Evolutionary conservation across 768 basidiomycete species (phyloP).

Genomic region (Collybia nuda): DNA sequence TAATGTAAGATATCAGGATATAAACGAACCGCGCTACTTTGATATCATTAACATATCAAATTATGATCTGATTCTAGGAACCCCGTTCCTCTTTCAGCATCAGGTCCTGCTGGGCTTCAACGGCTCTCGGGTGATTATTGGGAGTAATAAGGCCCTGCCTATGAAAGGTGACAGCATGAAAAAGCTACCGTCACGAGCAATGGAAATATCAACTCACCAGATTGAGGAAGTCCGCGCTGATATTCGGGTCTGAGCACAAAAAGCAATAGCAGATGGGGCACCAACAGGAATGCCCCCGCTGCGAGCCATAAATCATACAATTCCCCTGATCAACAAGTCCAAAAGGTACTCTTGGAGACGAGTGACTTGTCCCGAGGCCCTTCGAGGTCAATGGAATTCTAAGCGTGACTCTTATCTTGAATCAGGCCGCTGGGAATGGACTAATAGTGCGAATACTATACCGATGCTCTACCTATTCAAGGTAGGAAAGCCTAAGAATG

Average conservation of each 20-base stretch:
- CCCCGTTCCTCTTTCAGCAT: constrained; percentile 35
- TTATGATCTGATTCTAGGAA: constrained; percentile 40
- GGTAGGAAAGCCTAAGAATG: constrained; percentile 9
- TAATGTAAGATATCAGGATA: constrained; percentile 29
- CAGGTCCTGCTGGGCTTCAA: constrained; percentile 19
- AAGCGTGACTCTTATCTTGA: constrained; percentile 27
- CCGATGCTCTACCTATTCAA: constrained; percentile 33
- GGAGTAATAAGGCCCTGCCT: constrained; percentile 14
- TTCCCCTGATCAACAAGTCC: constrained; percentile 30
- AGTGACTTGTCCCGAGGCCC: constrained; percentile 36
- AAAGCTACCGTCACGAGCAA: constrained; percentile 4
- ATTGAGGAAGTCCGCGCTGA: constrained; percentile 4
- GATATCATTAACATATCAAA: constrained; percentile 35
- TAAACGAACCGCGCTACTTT: constrained; percentile 26
- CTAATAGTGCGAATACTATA: constrained; percentile 27
- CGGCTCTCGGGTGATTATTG: constrained; percentile 8
- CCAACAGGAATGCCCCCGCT: constrained; percentile 30
- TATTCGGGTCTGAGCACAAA: constrained; percentile 13
- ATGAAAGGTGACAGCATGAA: constrained; percentile 13
- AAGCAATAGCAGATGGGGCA: constrained; percentile 27
- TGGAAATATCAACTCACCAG: constrained; percentile 6
- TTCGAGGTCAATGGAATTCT: constrained; percentile 25
- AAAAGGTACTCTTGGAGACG: constrained; percentile 29
- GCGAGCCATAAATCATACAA: constrained; percentile 37
- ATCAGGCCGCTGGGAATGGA: constrained; percentile 28